Conservation (phyloP, 2,329 filamentous ascomycete genomes). For the Beauveria pseudobassiana region DNA sequence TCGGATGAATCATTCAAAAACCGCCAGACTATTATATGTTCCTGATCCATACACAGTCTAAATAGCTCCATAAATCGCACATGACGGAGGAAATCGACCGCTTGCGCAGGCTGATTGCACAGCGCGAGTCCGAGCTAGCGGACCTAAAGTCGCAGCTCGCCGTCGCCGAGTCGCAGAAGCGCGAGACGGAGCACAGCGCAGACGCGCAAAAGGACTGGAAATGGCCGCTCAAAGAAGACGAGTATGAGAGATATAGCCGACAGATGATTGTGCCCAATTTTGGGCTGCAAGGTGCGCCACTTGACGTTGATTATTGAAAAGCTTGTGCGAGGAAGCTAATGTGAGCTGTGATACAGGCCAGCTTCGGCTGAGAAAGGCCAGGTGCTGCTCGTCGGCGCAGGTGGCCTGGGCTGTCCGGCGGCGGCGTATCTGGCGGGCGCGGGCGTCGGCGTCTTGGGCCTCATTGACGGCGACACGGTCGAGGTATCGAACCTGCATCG, state of each 20-base stretch:
- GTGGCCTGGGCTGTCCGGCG: conserved; percentile 86
- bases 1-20: neutral
- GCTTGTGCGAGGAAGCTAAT: neutral
- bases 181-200: conserved; percentile 4
- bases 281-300: conserved; percentile 58
- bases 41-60: neutral
- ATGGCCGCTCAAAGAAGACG: conserved; percentile 64
- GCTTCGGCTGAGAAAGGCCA: conserved; percentile 59
- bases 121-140: conserved; percentile 40
- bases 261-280: conserved; percentile 84
- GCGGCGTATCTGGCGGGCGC: conserved; percentile 88
- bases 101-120: conserved; percentile 40
- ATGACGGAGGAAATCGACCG: conserved; percentile 22
- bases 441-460: conserved; percentile 73
- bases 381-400: conserved; percentile 78
- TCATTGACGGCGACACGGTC: conserved; percentile 83
- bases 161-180: conserved; percentile 26
- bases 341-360: conserved; percentile 50
- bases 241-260: conserved; percentile 81
- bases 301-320: no score
- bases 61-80: no score
- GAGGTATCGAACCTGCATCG: conserved; percentile 89
- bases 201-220: conserved; percentile 26
- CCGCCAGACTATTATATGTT: neutral
- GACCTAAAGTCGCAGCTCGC: conserved; percentile 38